Evolutionary conservation across 208 protist genomes (phyloP).

Genomic region (Novymonas esmeraldas): DNA sequence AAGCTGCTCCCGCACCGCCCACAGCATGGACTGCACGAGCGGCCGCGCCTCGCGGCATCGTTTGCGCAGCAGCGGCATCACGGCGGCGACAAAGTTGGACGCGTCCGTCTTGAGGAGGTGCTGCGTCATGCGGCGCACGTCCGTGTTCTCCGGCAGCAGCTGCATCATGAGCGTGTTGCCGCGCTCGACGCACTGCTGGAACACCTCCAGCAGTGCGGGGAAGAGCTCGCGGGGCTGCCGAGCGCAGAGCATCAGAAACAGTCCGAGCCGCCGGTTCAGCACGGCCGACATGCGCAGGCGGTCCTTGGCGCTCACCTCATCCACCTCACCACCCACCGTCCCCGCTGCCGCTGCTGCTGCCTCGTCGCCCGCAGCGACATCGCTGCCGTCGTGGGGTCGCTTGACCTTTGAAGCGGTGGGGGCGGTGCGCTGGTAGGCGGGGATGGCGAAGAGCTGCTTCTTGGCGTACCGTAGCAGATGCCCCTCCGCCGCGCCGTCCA

Average conservation of each 20-base stretch:
- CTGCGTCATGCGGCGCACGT: conserved; percentile 69
- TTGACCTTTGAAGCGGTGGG: conserved; percentile 13
- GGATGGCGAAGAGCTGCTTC: conserved; percentile 63
- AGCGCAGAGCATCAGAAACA: conserved; percentile 80
- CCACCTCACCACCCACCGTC: conserved; percentile 6
- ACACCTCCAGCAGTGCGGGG: conserved; percentile 63
- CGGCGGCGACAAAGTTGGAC: conserved; percentile 41
- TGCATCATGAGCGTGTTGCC: conserved; percentile 57
- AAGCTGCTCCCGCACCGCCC: conserved; percentile 50
- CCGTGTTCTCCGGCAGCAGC: conserved; percentile 52
- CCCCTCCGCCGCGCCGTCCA: conserved; percentile 48
- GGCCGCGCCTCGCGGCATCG: conserved; percentile 47
- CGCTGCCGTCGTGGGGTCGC: conserved; percentile 20
- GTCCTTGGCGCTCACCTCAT: conserved; percentile 31
- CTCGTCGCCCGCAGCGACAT: conserved; percentile 10
- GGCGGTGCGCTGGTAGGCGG: conserved; percentile 29
- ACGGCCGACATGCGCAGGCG: conserved; percentile 30
- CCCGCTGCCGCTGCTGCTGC: background rate
- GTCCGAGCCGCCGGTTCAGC: conserved; percentile 60
- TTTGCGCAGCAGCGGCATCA: conserved; percentile 72
- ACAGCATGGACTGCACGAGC: conserved; percentile 77
- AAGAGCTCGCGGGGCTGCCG: conserved; percentile 73
- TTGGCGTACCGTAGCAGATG: conserved; percentile 72
- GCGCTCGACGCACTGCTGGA: conserved; percentile 63
- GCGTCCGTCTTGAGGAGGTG: conserved; percentile 55